Conservation (phyloP, 257 asterid species). For the Capsicum baccatum region DNA sequence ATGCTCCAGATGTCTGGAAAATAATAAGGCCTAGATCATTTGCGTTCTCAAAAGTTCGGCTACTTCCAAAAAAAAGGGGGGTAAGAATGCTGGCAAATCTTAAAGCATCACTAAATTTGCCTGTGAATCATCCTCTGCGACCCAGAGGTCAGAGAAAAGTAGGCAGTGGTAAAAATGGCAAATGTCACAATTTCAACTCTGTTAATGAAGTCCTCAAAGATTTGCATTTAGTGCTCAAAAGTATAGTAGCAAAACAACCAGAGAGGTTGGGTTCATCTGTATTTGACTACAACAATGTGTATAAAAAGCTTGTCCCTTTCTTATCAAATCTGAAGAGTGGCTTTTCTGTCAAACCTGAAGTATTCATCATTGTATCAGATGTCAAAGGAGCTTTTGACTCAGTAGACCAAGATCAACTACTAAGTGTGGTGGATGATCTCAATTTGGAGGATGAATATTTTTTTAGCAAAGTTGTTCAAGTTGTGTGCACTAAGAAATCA, state of each 20-base stretch:
- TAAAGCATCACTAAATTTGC: slow-evolving; percentile 73
- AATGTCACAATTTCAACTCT: slow-evolving; percentile 48
- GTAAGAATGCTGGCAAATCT: slow-evolving; percentile 81
- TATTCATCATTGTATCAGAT: slow-evolving; percentile 77
- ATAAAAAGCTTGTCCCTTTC: slow-evolving; percentile 70
- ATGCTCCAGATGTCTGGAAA: slow-evolving; percentile 40
- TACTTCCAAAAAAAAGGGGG: slow-evolving; percentile 73
- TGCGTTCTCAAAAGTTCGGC: slow-evolving; percentile 84
- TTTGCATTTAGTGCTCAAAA: slow-evolving; percentile 70
- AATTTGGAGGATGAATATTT: slow-evolving; percentile 57
- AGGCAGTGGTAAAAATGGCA: slow-evolving; percentile 27
- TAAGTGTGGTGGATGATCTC: slow-evolving; percentile 68
- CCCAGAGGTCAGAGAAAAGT: slow-evolving; percentile 37
- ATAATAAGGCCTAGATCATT: slow-evolving; percentile 57
- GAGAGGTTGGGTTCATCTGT: slow-evolving; percentile 87
- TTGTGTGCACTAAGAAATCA: slow-evolving; percentile 53
- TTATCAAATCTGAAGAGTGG: slow-evolving; percentile 52
- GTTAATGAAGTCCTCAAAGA: slow-evolving; percentile 73
- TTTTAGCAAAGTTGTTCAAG: slow-evolving; percentile 57
- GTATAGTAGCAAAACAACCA: slow-evolving; percentile 54
- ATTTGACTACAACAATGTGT: slow-evolving; percentile 80
- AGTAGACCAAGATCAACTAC: slow-evolving; percentile 70
- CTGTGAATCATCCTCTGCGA: slow-evolving; percentile 33
- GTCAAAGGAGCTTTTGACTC: slow-evolving; percentile 90
- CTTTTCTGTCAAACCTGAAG: slow-evolving; percentile 49